phyloP scores from a whole-genome alignment of 2,329 filamentous ascomycete genomes.

The Dothistroma septosporum region DNA sequence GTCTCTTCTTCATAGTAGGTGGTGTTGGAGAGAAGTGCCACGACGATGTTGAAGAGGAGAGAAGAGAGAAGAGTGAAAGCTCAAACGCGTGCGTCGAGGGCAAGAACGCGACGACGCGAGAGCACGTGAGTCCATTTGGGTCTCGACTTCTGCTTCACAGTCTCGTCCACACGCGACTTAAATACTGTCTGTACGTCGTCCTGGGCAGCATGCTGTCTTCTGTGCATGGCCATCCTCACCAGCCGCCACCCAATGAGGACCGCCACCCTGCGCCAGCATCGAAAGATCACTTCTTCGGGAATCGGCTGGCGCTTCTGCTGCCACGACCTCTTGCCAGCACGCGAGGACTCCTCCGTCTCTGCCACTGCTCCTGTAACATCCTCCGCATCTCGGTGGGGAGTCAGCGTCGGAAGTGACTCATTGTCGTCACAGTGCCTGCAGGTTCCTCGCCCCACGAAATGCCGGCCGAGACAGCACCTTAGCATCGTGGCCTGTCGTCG shows the following conservation, averaged over 20 bases:
- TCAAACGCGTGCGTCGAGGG: neutral
- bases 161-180: neutral
- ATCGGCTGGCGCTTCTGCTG: neutral
- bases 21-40: neutral
- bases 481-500: too few relatives aligned
- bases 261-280: too few relatives aligned
- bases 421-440: too few relatives aligned
- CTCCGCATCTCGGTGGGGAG: too few relatives aligned
- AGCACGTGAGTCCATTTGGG: neutral
- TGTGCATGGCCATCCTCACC: too few relatives aligned
- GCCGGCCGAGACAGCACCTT: neutral
- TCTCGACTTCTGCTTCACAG: neutral
- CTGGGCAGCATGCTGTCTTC: too few relatives aligned
- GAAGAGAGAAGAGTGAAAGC: slow-evolving; percentile 1
- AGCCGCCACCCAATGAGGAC: too few relatives aligned
- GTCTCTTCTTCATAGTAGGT: slow-evolving; percentile 11
- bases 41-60: neutral
- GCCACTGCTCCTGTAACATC: too few relatives aligned
- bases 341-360: too few relatives aligned
- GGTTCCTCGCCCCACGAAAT: neutral
- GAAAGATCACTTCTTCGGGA: neutral
- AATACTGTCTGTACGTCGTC: neutral
- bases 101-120: neutral
- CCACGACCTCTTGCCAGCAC: neutral
- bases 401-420: too few relatives aligned